phyloP scores from a whole-genome alignment of 306 rosid genomes.

The Hylodesmum podocarpum region DNA sequence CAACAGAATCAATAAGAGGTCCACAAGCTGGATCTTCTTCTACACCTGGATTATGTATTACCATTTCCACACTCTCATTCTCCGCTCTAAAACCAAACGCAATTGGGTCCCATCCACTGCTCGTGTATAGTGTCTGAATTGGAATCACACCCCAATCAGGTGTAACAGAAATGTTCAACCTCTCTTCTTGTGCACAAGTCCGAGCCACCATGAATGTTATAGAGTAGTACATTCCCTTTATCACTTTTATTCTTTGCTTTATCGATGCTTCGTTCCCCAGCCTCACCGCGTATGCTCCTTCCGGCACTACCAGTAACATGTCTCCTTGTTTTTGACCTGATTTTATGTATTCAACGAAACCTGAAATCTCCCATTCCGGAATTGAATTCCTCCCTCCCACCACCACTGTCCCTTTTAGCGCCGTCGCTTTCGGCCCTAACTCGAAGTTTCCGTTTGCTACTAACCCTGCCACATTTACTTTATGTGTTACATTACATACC shows the following conservation, averaged over 20 bases:
- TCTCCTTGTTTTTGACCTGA: slow-evolving; percentile 98
- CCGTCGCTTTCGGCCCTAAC: slow-evolving; percentile 60
- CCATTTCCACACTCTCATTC: slow-evolving; percentile 38
- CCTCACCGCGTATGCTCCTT: slow-evolving; percentile 87
- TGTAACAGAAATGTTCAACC: slow-evolving; percentile 69
- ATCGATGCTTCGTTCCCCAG: slow-evolving; percentile 92
- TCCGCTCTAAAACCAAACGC: slow-evolving; percentile 82
- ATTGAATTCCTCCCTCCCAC: slow-evolving; percentile 57
- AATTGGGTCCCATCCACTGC: slow-evolving; percentile 90
- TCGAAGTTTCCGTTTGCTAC: slow-evolving; percentile 85
- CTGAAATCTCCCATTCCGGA: slow-evolving; percentile 84
- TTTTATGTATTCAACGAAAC: slow-evolving; percentile 87
- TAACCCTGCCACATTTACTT: too few species aligned
- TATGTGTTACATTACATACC: too few species aligned
- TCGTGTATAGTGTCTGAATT: slow-evolving; percentile 82
- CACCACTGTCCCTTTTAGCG: slow-evolving; percentile 73
- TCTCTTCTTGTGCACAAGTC: slow-evolving; percentile 93
- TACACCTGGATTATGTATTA: slow-evolving; percentile 87
- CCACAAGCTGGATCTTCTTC: slow-evolving; percentile 99
- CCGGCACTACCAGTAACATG: slow-evolving; percentile 94
- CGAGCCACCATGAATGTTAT: slow-evolving; percentile 88
- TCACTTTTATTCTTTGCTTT: slow-evolving; percentile 65
- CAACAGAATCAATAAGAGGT: slow-evolving; percentile 82
- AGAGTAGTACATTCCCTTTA: slow-evolving; percentile 68
- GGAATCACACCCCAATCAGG: slow-evolving; percentile 85